phyloP scores from a whole-genome alignment of 441 rosid genomes.

The Pelargonium cotyledonis region DNA sequence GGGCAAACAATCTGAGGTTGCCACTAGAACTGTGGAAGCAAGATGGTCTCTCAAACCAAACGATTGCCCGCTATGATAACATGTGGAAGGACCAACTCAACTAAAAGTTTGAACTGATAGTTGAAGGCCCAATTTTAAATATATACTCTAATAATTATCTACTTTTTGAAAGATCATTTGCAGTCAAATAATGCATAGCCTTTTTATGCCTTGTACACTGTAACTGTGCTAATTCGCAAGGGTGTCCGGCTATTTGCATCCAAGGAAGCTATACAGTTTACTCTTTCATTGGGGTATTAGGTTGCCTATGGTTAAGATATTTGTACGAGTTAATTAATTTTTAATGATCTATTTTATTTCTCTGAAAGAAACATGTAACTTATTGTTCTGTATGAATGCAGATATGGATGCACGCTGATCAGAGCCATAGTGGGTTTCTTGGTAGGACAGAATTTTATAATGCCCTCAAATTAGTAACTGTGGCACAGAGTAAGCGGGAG shows the following conservation, averaged over 20 bases:
- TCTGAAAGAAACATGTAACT: neutral
- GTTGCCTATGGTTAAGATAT: neutral
- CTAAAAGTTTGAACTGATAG: too few relatives aligned
- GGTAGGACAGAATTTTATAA: conserved; percentile 75
- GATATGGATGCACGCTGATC: conserved; percentile 90
- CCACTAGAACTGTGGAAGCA: too few relatives aligned
- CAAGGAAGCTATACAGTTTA: neutral
- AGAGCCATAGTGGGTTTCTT: conserved; percentile 60
- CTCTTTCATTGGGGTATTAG: neutral
- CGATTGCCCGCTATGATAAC: too few relatives aligned
- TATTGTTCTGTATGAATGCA: conserved; percentile 27
- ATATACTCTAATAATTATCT: too few relatives aligned
- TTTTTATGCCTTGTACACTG: neutral
- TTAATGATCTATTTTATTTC: neutral
- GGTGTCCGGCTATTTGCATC: neutral
- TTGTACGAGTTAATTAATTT: too few relatives aligned
- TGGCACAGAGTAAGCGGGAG: conserved; percentile 90
- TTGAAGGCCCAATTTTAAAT: too few relatives aligned
- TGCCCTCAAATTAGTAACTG: conserved; percentile 86
- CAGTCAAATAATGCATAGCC: neutral
- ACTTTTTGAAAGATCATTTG: neutral
- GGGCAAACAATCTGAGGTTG: too few relatives aligned
- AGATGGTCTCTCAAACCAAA: too few relatives aligned
- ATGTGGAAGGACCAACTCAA: too few relatives aligned
- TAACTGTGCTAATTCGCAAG: neutral